Base-by-base conservation (phyloP, 805 yeast species). In the Wickerhamiella allomyrinae region DNA sequence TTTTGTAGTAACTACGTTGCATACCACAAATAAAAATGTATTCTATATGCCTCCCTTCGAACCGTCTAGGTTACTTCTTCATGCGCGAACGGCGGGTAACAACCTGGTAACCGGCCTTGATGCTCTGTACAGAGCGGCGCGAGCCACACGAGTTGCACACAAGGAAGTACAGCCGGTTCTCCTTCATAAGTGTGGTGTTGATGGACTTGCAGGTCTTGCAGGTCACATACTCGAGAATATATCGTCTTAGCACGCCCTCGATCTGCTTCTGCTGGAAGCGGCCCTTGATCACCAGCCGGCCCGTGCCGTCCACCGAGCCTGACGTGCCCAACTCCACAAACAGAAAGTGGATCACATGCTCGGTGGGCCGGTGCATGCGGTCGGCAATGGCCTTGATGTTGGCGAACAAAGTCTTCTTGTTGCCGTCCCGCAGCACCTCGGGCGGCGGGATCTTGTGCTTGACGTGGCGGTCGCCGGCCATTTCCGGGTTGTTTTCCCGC, bases 51-150 rank as follows among this genome's bases (percentile, higher is more conserved):
- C 19, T 9, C 10, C 19, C 13, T 13, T 10, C 20, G 23, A 5
- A 25, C 13, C n/a, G 38, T 23, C 15, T 35, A n/a, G 37, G 24
- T 41, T 46, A 23, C 46, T 45, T 29, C 39, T 40, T 35, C 42
- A 36, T 39, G 19, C 44, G 43, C 41, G 39, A 36, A 39, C 61
- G 56, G 34, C 60, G 50, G 45, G 62, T 59, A 44, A 61, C 59
- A 55, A 98, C 99, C 71, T 87, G 95, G 94, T 84, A 91, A 80
- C 99, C 99, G 39, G 96, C 84, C 77, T 93, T 91, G 66, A 91
- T 91, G 37, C 95, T 85, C 53, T 91, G 77, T 44, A 91, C 99
- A 40, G 96, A 86, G 69, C 95, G 80, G 39, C 96, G 78, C 39
- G 95, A 83, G 53, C 98, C 98, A 74, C 99, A 91, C 44, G 94